Percentiles rank a stretch among this genome's conserved stretches.
phyloP scores from a whole-genome alignment of 805 yeast genomes.

The Jamesozyma gamospora region DNA sequence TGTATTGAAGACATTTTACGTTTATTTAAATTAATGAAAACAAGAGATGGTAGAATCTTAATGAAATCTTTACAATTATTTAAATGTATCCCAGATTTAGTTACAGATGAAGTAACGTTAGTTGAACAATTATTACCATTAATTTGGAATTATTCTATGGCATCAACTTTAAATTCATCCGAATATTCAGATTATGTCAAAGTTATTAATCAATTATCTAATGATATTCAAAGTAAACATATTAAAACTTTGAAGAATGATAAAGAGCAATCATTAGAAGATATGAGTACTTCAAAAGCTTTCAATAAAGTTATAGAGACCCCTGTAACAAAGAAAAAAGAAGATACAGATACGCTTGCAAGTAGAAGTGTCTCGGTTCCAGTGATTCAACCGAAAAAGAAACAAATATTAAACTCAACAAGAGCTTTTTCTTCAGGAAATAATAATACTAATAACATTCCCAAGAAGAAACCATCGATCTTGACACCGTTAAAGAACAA shows the following conservation, averaged over 20 bases:
- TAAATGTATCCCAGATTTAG: conserved; percentile 27
- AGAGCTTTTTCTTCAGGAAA: not conserved
- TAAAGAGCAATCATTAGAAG: conserved; percentile 8
- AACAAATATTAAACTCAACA: not conserved
- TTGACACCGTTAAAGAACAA: conserved; percentile 1
- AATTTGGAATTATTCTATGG: conserved; percentile 40
- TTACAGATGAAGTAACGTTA: conserved; percentile 39
- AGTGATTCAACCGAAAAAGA: conserved; percentile 21
- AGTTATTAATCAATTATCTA: conserved; percentile 34
- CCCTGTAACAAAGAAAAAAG: conserved; percentile 1
- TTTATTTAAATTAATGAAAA: conserved; percentile 60
- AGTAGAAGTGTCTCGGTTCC: conserved; percentile 18
- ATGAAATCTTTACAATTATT: conserved; percentile 39
- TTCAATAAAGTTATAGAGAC: conserved; percentile 22
- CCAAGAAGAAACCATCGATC: conserved; percentile 1
- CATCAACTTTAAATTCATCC: conserved; percentile 32
- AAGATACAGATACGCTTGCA: conserved; percentile 19
- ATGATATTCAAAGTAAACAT: conserved; percentile 37
- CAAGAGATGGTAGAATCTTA: conserved; percentile 61
- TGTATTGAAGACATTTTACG: conserved; percentile 78
- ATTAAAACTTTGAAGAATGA: conserved; percentile 24
- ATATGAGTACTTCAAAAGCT: conserved; percentile 16
- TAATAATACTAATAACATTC: not conserved
- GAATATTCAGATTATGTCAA: conserved; percentile 35
- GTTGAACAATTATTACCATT: conserved; percentile 48